Evolutionary conservation across 345 rosid genomes (phyloP), one percentile per base, ranked within the genome.

Genomic region (Pistacia atlantica): DNA sequence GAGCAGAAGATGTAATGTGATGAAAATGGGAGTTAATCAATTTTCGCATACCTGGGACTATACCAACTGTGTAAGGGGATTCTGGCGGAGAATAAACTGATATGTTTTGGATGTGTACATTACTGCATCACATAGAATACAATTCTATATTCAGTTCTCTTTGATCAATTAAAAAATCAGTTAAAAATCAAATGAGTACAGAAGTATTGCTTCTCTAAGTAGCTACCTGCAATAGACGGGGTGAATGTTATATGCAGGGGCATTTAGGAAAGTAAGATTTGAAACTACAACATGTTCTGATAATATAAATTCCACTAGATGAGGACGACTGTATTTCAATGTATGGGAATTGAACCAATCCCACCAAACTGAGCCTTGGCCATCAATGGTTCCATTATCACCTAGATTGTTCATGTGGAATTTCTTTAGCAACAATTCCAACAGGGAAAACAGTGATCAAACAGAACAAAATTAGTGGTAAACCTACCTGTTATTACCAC

Each of bases 341-440:
- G 91, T 75, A 69, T 83, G 89, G 5, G 88, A 81, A 61, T 75
- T 77, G 68, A 86, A 90, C 95, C 88, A 91, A 48, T 92, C 86
- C 99, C 98, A 95, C 99, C 94, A 95, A 25, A 86, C 83, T 0
- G 89, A 86, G 74, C 99, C 99, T 69, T 95, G 98, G 18, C 98
- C 99, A 49, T 95, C 97, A 20, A 91, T 86, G 54, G 97, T 90
- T 67, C 99, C 98, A 61, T 93, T 90, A 73, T 95, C 92, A 67
- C 99, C 99, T 95, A 69, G 33, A 69, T 18, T 42, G 46, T 42
- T 42, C 77, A 25, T 56, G 48, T 33, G n/a, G 35, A 66, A 45
- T 59, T 65, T 58, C 22, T 25, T 25, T 25, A 49, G 49, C 42
- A 68, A 17, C 2, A n/a, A 4, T 35, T 17, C 25, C 63, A 28